Percentiles rank a stretch among this genome's conserved stretches.
Evolutionary conservation across 208 protist genomes (phyloP).

Genomic region (Acanthamoeba healyi): DNA sequence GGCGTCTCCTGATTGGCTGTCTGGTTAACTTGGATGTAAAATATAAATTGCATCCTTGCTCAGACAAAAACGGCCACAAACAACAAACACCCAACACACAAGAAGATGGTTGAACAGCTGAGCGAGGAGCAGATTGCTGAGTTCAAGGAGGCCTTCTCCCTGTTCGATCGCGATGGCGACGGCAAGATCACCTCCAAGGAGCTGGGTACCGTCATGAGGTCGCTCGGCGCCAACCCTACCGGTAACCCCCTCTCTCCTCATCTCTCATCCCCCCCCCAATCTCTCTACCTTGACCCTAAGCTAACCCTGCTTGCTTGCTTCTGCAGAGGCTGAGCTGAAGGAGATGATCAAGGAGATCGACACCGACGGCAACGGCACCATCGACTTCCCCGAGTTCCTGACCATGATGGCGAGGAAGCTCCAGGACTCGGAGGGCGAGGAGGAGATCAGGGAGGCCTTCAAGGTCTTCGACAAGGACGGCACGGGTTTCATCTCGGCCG

Average conservation of each 20-base stretch:
- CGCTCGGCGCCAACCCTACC: slow-evolving; percentile 97
- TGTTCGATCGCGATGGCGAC: slow-evolving; percentile 99
- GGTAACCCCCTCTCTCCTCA: slow-evolving; percentile 80
- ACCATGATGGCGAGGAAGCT: slow-evolving; percentile 89
- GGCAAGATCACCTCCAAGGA: slow-evolving; percentile 97
- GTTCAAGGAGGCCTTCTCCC: slow-evolving; percentile 99
- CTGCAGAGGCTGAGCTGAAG: slow-evolving; percentile 95
- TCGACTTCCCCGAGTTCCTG: slow-evolving; percentile 97
- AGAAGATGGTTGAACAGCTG: slow-evolving; percentile 61
- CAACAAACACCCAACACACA: not conserved
- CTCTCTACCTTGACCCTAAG: not conserved
- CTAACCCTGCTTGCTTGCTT: slow-evolving; percentile 61
- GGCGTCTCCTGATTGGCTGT: not conserved
- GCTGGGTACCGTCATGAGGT: slow-evolving; percentile 98
- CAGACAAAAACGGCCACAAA: not conserved
- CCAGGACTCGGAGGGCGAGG: slow-evolving; percentile 90
- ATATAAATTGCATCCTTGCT: not conserved
- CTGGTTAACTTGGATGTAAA: not conserved
- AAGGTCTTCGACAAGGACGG: slow-evolving; percentile 92
- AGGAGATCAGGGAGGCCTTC: slow-evolving; percentile 92
- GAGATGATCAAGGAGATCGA: slow-evolving; percentile 98
- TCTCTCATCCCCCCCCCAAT: not conserved
- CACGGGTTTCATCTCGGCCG: slow-evolving; percentile 89
- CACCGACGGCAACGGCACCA: slow-evolving; percentile 97
- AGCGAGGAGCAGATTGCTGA: slow-evolving; percentile 94